phyloP scores from a whole-genome alignment of 768 basidiomycete genomes.

The Calocera cornea region DNA sequence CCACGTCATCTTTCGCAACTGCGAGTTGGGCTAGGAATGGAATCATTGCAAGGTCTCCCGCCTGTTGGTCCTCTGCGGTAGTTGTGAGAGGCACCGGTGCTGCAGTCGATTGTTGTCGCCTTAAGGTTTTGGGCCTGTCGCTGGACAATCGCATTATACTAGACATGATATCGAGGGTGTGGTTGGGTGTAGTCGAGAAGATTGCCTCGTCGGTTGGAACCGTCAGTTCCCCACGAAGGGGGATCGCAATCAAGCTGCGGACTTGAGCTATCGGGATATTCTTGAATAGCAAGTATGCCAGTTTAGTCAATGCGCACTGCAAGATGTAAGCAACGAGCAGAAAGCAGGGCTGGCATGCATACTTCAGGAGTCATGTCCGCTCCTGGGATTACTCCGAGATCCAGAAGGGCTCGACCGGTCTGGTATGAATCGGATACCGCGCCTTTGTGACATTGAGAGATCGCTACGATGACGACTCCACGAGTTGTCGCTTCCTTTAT shows the following conservation, averaged over 20 bases:
- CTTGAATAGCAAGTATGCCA: constrained; percentile 81
- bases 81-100: not conserved
- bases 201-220: constrained; percentile 34
- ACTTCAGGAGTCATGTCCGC: constrained; percentile 96
- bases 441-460: constrained; percentile 80
- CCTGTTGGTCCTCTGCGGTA: not conserved
- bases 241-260: constrained; percentile 56
- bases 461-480: constrained; percentile 79
- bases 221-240: constrained; percentile 83
- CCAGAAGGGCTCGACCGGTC: constrained; percentile 54
- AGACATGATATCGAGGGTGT: not conserved
- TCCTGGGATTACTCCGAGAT: constrained; percentile 69
- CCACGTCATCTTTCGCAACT: constrained; percentile 53
- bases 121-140: not conserved
- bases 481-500: constrained; percentile 70
- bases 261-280: constrained; percentile 57
- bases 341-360: constrained; percentile 6
- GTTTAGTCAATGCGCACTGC: constrained; percentile 80
- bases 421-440: constrained; percentile 75
- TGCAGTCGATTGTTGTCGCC: not conserved
- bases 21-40: constrained; percentile 72
- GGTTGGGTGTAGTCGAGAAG: constrained; percentile 7
- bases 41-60: constrained; percentile 36
- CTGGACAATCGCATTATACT: not conserved
- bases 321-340: not conserved